phyloP scores from a whole-genome alignment of 345 rosid genomes.

The Rhodamnia argentea region DNA sequence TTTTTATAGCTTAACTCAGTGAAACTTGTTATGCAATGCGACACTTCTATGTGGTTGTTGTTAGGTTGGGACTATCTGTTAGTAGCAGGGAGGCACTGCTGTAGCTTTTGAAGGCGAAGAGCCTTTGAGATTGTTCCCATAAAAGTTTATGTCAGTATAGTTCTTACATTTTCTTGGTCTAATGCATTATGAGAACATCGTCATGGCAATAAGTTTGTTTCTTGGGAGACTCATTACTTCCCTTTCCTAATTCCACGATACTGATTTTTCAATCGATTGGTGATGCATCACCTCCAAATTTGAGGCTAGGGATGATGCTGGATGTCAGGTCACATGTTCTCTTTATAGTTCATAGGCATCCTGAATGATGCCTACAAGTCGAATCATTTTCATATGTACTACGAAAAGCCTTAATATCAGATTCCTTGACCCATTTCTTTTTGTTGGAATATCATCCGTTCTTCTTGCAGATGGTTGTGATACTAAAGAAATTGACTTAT shows the following conservation, averaged over 20 bases:
- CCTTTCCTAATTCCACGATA: background rate
- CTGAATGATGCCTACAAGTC: background rate
- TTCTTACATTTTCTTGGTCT: background rate
- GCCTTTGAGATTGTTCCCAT: background rate
- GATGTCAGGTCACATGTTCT: background rate
- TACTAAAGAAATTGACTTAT: conserved; percentile 61
- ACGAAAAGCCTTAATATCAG: background rate
- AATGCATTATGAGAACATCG: background rate
- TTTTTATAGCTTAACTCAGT: background rate
- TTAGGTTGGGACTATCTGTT: background rate
- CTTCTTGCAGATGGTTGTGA: conserved; percentile 54
- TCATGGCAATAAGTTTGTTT: background rate
- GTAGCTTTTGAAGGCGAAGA: background rate
- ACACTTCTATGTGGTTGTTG: background rate
- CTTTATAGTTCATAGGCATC: background rate
- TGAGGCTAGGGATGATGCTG: background rate
- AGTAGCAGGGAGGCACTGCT: background rate
- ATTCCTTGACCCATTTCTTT: background rate
- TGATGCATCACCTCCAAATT: background rate
- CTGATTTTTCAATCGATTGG: background rate
- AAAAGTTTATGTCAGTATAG: background rate
- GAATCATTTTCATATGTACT: background rate
- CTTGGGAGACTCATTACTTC: background rate
- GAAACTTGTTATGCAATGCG: background rate
- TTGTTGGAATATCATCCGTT: background rate